A percentile compares a stretch with the other conserved stretches of the same genome.
Evolutionary conservation across 1,284 basidiomycete species (phyloP).

Genomic region (Ceratobasidium sp.): DNA sequence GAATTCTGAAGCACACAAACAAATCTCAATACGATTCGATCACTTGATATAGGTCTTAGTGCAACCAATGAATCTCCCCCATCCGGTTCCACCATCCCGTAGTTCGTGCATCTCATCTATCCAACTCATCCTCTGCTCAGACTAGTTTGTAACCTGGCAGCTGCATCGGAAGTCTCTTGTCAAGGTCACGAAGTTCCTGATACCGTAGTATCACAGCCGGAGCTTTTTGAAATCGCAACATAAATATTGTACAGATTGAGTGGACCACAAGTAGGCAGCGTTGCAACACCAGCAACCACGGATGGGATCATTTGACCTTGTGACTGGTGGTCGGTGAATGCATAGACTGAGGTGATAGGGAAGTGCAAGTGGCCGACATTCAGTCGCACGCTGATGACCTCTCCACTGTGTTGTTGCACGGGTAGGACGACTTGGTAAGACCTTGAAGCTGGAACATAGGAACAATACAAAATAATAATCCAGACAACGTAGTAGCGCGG

Average conservation of each 20-base stretch:
- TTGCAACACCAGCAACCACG: constrained; percentile 4
- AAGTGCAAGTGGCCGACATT: constrained; percentile 27
- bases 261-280: neutral
- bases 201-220: neutral
- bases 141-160: neutral
- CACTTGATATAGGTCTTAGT: no score
- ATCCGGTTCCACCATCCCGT: no score
- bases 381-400: neutral
- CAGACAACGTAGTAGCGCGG: constrained; percentile 51
- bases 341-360: constrained; percentile 44
- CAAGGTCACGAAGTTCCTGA: neutral
- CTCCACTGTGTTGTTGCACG: neutral
- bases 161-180: neutral
- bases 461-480: constrained; percentile 53
- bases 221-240: constrained; percentile 55
- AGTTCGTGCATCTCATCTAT: no score
- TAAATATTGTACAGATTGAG: constrained; percentile 56
- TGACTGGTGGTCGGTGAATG: constrained; percentile 36
- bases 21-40: no score
- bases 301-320: constrained; percentile 7
- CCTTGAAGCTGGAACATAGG: constrained; percentile 51
- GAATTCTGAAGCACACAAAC: no score
- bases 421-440: neutral
- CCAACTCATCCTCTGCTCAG: no score
- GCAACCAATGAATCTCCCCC: no score